phyloP scores from a whole-genome alignment of 306 rosid species.

The Luffa aegyptiaca region DNA sequence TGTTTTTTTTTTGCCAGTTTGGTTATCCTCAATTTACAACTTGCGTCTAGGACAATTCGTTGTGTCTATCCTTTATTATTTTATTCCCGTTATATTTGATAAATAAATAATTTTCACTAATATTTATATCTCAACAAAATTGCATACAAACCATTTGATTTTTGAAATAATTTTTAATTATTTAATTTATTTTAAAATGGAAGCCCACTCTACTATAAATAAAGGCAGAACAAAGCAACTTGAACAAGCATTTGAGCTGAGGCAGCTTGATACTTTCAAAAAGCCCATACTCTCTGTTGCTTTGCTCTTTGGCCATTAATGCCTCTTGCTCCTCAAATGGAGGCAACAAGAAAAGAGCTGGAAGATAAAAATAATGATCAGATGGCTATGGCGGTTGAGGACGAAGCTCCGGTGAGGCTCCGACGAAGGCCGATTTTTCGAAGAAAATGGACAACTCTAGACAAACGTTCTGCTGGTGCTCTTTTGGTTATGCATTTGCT shows the following conservation, averaged over 20 bases:
- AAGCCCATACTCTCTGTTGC: neutral
- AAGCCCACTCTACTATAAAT: neutral
- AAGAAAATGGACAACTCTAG: conserved; percentile 7
- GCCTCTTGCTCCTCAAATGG: neutral
- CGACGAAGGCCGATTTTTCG: neutral
- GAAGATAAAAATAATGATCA: neutral
- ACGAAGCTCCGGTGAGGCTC: too few relatives aligned
- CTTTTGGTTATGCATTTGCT: conserved; percentile 38
- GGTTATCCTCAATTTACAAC: too few relatives aligned
- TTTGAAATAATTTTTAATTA: neutral
- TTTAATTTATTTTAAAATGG: neutral
- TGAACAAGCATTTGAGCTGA: neutral
- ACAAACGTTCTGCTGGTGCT: neutral
- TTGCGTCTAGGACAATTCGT: too few relatives aligned
- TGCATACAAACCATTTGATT: neutral
- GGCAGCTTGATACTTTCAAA: neutral
- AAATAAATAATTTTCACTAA: too few relatives aligned
- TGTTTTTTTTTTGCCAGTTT: too few relatives aligned
- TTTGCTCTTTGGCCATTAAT: neutral
- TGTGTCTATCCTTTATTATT: too few relatives aligned
- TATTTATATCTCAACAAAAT: too few relatives aligned
- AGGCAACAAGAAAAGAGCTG: neutral
- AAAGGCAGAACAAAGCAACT: neutral
- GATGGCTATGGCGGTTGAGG: neutral
- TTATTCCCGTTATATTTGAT: too few relatives aligned